Evolutionary conservation across 192 early-diverging fungal species (phyloP), one percentile per base, ranked within the genome.

Genomic region (Entophlyctis luteolus): DNA sequence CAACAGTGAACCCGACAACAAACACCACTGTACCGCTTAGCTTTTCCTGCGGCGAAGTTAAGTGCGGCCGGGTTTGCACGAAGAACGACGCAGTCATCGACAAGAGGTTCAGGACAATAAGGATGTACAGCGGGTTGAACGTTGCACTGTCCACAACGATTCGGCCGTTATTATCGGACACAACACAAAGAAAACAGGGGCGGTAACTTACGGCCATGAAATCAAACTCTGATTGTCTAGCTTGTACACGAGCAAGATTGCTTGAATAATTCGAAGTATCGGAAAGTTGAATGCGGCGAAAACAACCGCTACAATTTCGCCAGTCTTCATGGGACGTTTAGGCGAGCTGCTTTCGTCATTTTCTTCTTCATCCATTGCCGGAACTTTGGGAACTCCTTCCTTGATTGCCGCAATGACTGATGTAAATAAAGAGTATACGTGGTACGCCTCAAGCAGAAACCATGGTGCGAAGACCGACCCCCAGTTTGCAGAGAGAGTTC

Each of bases 391-490:
- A 6, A 46, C 55, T 14, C 71, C 71, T 23, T 66, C 49, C 5
- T 60, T 39, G 14, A 79, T 28, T 1, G 36, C 32, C 3, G 23
- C 8, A 3, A 66, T 22, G 0, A 55, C 4, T 39, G 32, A 31
- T 6, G 27, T 36, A n/a, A 67, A 28, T 2, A 10, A 5, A 16
- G 78, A 69, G 20, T 90, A 23, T 50, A 92, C 74, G 48, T 91
- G 75, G 27, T 90, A 75, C 16, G 65, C 78, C 62, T 98, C 93
- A 10, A 94, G 58, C n/a, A 89, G 48, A 68, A 93, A 91, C 80
- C 90, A 94, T 25, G 93, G 93, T 23, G 83, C 72, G 74, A 92
- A 92, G 1, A 95, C 87, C 0, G 81, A 59, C 36, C 78, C 81
- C 52, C 85, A 89, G 2, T 80, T 78, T 81, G 85, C 88, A 25